phyloP scores from a whole-genome alignment of 1,284 basidiomycete genomes.

The Heliocybe sulcata region DNA sequence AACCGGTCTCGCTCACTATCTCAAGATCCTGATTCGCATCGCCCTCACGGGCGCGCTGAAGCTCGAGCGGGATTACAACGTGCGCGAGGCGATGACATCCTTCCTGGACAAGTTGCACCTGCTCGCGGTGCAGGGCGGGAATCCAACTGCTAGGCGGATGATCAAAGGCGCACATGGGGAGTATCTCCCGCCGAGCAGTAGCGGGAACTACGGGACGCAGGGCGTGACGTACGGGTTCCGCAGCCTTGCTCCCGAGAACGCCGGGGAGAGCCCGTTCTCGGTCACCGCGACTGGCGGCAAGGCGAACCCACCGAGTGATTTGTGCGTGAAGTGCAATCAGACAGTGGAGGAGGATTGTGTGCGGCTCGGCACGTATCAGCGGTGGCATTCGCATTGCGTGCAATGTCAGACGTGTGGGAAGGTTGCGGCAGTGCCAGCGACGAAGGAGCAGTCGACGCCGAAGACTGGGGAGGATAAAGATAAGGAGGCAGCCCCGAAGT shows the following conservation, averaged over 20 bases:
- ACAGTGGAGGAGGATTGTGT: slow-evolving; percentile 98
- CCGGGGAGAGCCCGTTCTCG: slow-evolving; percentile 79
- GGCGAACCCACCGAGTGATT: slow-evolving; percentile 74
- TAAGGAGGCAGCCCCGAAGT: slow-evolving; percentile 46
- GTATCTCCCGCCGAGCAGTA: slow-evolving; percentile 31
- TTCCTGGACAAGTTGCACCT: slow-evolving; percentile 92
- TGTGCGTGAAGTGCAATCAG: slow-evolving; percentile 83
- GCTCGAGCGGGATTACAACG: slow-evolving; percentile 85
- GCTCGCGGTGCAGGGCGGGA: slow-evolving; percentile 83
- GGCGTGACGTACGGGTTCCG: slow-evolving; percentile 84
- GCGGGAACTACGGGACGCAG: slow-evolving; percentile 59
- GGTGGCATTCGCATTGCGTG: slow-evolving; percentile 95
- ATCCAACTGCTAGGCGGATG: slow-evolving; percentile 66
- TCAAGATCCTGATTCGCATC: slow-evolving; percentile 98
- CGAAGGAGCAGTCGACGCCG: slow-evolving; percentile 40
- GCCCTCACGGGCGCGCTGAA: slow-evolving; percentile 94
- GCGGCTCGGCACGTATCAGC: slow-evolving; percentile 85
- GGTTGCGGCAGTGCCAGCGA: slow-evolving; percentile 55
- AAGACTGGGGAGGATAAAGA: slow-evolving; percentile 25
- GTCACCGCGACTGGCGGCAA: slow-evolving; percentile 23
- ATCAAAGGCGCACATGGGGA: slow-evolving; percentile 66
- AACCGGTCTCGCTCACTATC: slow-evolving; percentile 96
- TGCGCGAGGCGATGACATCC: slow-evolving; percentile 77
- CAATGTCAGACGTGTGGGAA: slow-evolving; percentile 80
- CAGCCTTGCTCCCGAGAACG: slow-evolving; percentile 82